These are phyloP conservation scores for Beauveria australis DNA, from an alignment of 2,329 filamentous ascomycete genomes.

Conservation along the genomic window DNA sequence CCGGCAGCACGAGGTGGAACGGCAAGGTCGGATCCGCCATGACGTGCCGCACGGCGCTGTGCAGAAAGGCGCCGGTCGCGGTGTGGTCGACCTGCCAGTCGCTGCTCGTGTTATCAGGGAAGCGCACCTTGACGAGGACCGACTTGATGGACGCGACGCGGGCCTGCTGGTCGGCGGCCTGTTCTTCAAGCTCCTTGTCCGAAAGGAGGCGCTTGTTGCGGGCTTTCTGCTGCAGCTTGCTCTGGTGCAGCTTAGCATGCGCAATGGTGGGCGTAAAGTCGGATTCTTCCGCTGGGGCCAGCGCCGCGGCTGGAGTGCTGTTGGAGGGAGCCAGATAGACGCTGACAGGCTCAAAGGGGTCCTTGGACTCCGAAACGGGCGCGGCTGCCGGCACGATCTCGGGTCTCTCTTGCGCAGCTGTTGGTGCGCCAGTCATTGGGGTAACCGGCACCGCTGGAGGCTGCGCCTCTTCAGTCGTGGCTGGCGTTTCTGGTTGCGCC, in stretches of 20 bases:
- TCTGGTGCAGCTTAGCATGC: conserved; percentile 69
- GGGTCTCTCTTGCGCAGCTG: background rate
- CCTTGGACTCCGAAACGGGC: conserved; percentile 11
- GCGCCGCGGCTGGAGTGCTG: conserved; percentile 68
- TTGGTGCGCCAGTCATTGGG: background rate
- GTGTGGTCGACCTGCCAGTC: conserved; percentile 60
- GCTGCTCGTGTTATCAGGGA: conserved; percentile 77
- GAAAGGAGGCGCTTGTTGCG: conserved; percentile 73
- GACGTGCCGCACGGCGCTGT: conserved; percentile 64
- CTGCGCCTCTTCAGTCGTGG: conserved; percentile 6
- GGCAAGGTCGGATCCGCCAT: conserved; percentile 56
- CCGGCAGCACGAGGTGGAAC: conserved; percentile 64
- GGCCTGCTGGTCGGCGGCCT: conserved; percentile 56
- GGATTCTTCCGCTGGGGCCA: conserved; percentile 56
- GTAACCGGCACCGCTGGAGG: background rate
- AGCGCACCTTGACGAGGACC: conserved; percentile 71
- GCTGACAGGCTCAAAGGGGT: conserved; percentile 46
- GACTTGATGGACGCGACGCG: conserved; percentile 58
- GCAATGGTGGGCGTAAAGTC: conserved; percentile 70
- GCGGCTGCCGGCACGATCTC: conserved; percentile 2
- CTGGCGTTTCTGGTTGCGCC: conserved; percentile 6
- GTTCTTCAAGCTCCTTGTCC: conserved; percentile 70
- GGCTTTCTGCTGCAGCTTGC: conserved; percentile 49
- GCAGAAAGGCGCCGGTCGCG: conserved; percentile 64
- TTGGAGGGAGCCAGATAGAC: conserved; percentile 72